Percentiles rank a stretch among this genome's conserved stretches.
These are phyloP conservation scores for Aspergillus bertholletiae DNA, from an alignment of 495 filamentous ascomycete genomes.

Conservation along the genomic window DNA sequence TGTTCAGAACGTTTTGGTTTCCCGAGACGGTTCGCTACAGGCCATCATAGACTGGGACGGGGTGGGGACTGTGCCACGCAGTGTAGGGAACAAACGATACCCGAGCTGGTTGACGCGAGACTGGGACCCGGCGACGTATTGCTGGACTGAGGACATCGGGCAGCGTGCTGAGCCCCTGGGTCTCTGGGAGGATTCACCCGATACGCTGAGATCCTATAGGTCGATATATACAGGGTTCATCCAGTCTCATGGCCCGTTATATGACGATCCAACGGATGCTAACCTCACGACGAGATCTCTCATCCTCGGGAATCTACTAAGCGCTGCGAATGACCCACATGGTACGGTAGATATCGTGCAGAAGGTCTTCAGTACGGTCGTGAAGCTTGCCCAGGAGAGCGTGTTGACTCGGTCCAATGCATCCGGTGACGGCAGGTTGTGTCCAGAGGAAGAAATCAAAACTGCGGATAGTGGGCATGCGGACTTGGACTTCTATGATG, in stretches of 20 bases:
- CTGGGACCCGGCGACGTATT: slow-evolving; percentile 30
- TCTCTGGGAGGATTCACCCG: slow-evolving; percentile 24
- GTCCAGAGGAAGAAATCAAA: background rate
- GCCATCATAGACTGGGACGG: slow-evolving; percentile 46
- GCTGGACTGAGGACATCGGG: slow-evolving; percentile 23
- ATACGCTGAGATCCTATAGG: slow-evolving; percentile 10
- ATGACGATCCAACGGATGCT: background rate
- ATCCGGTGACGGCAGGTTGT: background rate
- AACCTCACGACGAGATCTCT: slow-evolving; percentile 3
- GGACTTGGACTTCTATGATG: background rate
- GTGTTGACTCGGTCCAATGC: background rate
- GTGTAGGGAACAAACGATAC: slow-evolving; percentile 17
- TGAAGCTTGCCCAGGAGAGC: background rate
- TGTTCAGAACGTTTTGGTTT: slow-evolving; percentile 33
- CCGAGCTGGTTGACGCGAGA: slow-evolving; percentile 36
- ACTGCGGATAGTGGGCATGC: background rate
- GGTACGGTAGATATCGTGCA: slow-evolving; percentile 4
- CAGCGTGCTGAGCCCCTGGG: slow-evolving; percentile 16
- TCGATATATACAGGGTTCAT: slow-evolving; percentile 9
- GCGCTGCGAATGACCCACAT: slow-evolving; percentile 6
- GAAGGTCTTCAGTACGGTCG: background rate
- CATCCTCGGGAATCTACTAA: slow-evolving; percentile 5
- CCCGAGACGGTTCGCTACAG: slow-evolving; percentile 31
- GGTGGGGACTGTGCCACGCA: slow-evolving; percentile 27
- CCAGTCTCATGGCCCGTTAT: background rate